Evolutionary conservation across 192 early-diverging fungal species (phyloP), one percentile per base, ranked within the genome.

Genomic region (Linnemannia schmuckeri): DNA sequence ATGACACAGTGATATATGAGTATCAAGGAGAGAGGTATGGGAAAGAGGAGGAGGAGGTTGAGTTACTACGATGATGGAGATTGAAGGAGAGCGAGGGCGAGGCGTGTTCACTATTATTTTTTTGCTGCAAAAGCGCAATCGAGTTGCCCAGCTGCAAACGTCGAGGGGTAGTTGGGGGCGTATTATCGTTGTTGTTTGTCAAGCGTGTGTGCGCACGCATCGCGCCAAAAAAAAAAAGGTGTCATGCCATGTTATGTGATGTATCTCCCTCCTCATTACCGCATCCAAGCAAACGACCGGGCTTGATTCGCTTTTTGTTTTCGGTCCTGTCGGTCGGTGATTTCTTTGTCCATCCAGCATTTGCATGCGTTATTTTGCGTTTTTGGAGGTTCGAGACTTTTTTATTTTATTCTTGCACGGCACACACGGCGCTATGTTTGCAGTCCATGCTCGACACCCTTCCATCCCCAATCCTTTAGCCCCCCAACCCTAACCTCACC

Each of bases 371-470:
- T 33, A 33, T 66, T 66, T 66, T 66, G 61, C 30, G 12, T 27
- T 15, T 33, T 33, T 66, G 7, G 61, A 66, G 61, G 61, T 27
- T 66, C 61, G 61, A 66, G 61, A 66, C 61, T 66, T 66, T 66
- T 66, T 33, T 66, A 12, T 30, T 33, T 66, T 10, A 35, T 61
- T 30, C 55, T 27, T 66, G n/a, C 27, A 12, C 44, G 44, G 9
- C 44, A 46, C 30, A 24, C 10, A 30, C 30, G 61, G 61, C 30
- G 61, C 27, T 66, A 66, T 66, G 61, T 66, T 15, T 66, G 61
- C 61, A 3, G n/a, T 33, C 27, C 61, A 35, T 33, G 30, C 61
- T 66, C 27, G 33, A 63, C 27, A 13, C 30, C 27, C 30, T 63
- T 63, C 9, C 54, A 57, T 24, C 49, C 17, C n/a, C n/a, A n/a